A percentile compares a stretch with the other conserved stretches of the same genome.
Evolutionary conservation across 208 protist genomes (phyloP).

Genomic region (Leishmania guyanensis): DNA sequence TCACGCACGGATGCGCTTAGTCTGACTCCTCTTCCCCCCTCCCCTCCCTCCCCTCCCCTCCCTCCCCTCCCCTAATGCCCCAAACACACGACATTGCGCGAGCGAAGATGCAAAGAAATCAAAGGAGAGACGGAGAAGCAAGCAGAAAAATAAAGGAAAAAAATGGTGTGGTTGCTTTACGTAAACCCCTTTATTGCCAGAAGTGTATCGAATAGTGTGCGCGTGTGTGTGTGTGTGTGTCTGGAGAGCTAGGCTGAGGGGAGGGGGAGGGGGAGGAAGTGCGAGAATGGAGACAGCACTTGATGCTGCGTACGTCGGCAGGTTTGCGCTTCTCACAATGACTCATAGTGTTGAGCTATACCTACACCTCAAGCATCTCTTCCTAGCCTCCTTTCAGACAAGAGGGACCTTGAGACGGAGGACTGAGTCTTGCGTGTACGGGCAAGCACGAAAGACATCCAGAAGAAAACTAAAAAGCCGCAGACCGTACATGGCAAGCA

Average conservation of each 20-base stretch:
- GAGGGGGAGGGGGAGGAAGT: background rate
- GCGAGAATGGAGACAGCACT: background rate
- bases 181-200: background rate
- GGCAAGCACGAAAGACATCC: background rate
- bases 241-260: background rate
- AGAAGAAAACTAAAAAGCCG: background rate
- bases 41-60: too few species aligned
- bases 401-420: background rate
- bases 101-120: background rate
- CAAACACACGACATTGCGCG: background rate
- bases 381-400: background rate
- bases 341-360: background rate
- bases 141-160: too few species aligned
- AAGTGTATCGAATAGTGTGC: background rate
- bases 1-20: background rate
- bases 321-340: background rate
- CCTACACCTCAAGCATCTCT: background rate
- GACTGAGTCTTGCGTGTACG: background rate
- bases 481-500: background rate
- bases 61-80: too few species aligned
- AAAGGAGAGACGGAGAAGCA: background rate
- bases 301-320: background rate
- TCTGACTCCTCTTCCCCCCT: background rate
- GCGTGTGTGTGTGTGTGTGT: background rate
- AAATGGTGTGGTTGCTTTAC: background rate